Evolutionary conservation across 352 stramenopile species (phyloP), one percentile per base, ranked within the genome.

Genomic region (Globisporangium apiculatum): DNA sequence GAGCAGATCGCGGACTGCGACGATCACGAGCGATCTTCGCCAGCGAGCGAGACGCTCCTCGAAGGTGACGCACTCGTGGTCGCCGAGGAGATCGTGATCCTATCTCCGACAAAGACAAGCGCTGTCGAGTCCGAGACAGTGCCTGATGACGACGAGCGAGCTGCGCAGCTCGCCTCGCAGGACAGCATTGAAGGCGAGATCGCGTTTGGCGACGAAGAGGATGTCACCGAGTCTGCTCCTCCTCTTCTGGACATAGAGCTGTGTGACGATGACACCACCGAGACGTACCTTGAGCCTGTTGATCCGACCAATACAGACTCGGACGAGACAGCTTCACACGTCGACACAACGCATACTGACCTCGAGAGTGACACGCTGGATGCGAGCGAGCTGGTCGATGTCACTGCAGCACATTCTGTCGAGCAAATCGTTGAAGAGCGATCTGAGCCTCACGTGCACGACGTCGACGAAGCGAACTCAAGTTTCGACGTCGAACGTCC

Each of bases 51-150:
- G 18, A 48, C 50, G 41, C 35, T 57, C 40, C 35, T 7, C 5
- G 50, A 62, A 24, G 15, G 15, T 7, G 57, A 62, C 12, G 41
- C 57, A 5, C 36, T 50, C n/a, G 14, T 57, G n/a, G 57, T 62
- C 17, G 50, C 51, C 15, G 50, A 62, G 51, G 57, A 62, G 31
- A 62, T 62, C 12, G 31, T 47, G n/a, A 41, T 10, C 8, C 24
- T n/a, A 31, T 62, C 50, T 41, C 57, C 57, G 24, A 62, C 57
- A 14, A 57, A 57, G 45, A 41, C n/a, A 41, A 31, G 38, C 8
- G 1, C 48, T 0, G 15, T 24, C 1, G 18, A 36, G n/a, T 24
- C 9, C 1, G 17, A 3, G 36, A 15, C 18, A 17, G 38, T 1
- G 6, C n/a, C 10, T 38, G 48, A 51, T 12, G 40, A 43, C 7